phyloP scores from a whole-genome alignment of 768 basidiomycete species.

The Lactarius deliciosus region DNA sequence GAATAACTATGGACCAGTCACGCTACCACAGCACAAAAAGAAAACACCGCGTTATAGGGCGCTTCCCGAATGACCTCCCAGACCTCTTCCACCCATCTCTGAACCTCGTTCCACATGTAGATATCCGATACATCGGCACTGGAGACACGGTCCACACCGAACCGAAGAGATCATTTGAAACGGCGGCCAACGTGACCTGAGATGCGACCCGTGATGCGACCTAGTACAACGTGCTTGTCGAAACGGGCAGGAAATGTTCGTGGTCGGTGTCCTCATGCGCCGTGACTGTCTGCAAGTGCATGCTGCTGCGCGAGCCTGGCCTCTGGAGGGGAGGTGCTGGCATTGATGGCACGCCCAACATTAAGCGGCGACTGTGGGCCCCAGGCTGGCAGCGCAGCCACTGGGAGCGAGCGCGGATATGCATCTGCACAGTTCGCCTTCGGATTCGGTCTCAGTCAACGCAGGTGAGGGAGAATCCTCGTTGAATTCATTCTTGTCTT shows the following conservation, averaged over 20 bases:
- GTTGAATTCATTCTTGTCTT: conserved; percentile 51
- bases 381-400: conserved; percentile 30
- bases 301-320: conserved; percentile 62
- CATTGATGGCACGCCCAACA: conserved; percentile 28
- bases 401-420: conserved; percentile 33
- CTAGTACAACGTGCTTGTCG: not conserved
- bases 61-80: conserved; percentile 9
- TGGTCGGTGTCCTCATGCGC: conserved; percentile 36
- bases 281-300: conserved; percentile 70
- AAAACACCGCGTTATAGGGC: too few species aligned
- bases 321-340: conserved; percentile 37
- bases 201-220: conserved; percentile 37
- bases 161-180: conserved; percentile 24
- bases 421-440: conserved; percentile 26
- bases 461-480: conserved; percentile 55
- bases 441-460: conserved; percentile 63
- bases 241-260: conserved; percentile 16
- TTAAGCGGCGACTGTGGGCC: too few species aligned
- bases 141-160: not conserved
- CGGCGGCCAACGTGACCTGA: not conserved
- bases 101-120: conserved; percentile 7
- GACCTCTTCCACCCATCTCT: conserved; percentile 21
- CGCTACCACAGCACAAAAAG: too few species aligned
- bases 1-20: too few species aligned
- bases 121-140: conserved; percentile 4